Evolutionary conservation across 2,329 filamentous ascomycete species (phyloP).

Genomic region (Colletotrichum sp.): DNA sequence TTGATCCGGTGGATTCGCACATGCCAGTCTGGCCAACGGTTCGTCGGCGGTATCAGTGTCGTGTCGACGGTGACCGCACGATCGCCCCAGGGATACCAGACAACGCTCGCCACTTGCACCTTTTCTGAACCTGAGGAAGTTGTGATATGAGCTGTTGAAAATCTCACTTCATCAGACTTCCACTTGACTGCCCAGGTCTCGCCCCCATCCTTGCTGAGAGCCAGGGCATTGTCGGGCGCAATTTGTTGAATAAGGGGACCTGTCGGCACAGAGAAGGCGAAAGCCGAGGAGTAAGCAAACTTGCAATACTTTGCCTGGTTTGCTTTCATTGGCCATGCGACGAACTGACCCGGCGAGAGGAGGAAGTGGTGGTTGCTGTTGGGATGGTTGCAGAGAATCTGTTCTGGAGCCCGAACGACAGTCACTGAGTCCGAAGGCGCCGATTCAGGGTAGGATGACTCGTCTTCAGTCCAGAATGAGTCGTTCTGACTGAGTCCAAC

Average conservation of each 20-base stretch:
- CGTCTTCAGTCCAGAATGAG: conserved; percentile 49
- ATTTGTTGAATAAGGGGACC: conserved; percentile 38
- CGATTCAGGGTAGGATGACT: conserved; percentile 31
- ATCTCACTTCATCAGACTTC: conserved; percentile 26
- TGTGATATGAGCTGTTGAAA: neutral
- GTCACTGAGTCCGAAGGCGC: neutral
- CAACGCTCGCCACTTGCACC: neutral
- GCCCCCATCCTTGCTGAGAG: conserved; percentile 32
- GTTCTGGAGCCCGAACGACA: conserved; percentile 34
- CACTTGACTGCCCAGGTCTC: conserved; percentile 36
- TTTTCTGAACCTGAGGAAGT: neutral
- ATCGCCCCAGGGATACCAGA: conserved; percentile 33
- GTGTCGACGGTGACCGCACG: conserved; percentile 29
- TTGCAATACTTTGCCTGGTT: conserved; percentile 51
- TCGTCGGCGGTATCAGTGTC: conserved; percentile 30
- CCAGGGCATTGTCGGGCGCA: conserved; percentile 35
- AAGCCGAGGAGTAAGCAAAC: conserved; percentile 53
- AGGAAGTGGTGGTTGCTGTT: conserved; percentile 45
- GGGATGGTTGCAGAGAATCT: conserved; percentile 47
- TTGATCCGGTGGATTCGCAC: conserved; percentile 27
- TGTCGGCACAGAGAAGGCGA: conserved; percentile 48
- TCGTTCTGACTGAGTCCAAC: conserved; percentile 39
- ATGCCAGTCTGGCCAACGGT: conserved; percentile 40
- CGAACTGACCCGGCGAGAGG: conserved; percentile 44
- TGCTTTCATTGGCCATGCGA: conserved; percentile 41